Base-by-base conservation (phyloP, 2,329 filamentous ascomycete genomes). In the Xenosphaeropsis pyriputrescens region DNA sequence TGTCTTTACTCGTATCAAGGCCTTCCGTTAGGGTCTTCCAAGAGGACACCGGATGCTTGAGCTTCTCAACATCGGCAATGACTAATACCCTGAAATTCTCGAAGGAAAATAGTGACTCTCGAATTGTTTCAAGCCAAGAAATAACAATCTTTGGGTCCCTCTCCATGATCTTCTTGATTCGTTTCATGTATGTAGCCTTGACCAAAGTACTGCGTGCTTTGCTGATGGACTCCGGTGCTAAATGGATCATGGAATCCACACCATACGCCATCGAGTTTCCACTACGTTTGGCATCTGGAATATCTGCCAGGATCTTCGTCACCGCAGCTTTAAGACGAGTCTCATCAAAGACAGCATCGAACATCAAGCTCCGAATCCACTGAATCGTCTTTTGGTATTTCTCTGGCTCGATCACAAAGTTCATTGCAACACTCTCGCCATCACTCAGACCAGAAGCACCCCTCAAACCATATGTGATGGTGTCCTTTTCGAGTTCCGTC, bases 251-350 rank as follows among this genome's bases (percentile, higher is more conserved):
- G 43, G 78, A 72, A 48, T 91, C 75, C 40, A 79, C 67, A 44
- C 77, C 73, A 39, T 61, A 62, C 4, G 72, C 63, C 75, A 79
- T 79, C 32, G 64, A 63, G 40, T 78, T 73, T 1, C 91, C 91
- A 48, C 82, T 84, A 32, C 91, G 83, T 65, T 96, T 98, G 37
- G 78, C 69, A 53, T 95, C 86, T 0, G 91, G 91, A 14, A 98
- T 80, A 49, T 96, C 89, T 2, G 88, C 86, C 14, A 95, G 68
- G 34, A 93, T 75, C 57, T 94, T 93, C 41, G 78, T 77, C 13
- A 93, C 62, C 36, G 68, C 64, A 45, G 83, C 72, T 47, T 69
- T 70, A 36, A 80, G 62, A 17, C 75, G 65, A 35, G 64, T 61
- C 3, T 79, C 69, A 50, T 96, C 89, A 51, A 96, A 94, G 37